Evolutionary conservation across 257 asterid genomes (phyloP), one percentile per base, ranked within the genome.

Genomic region (Striga asiatica): DNA sequence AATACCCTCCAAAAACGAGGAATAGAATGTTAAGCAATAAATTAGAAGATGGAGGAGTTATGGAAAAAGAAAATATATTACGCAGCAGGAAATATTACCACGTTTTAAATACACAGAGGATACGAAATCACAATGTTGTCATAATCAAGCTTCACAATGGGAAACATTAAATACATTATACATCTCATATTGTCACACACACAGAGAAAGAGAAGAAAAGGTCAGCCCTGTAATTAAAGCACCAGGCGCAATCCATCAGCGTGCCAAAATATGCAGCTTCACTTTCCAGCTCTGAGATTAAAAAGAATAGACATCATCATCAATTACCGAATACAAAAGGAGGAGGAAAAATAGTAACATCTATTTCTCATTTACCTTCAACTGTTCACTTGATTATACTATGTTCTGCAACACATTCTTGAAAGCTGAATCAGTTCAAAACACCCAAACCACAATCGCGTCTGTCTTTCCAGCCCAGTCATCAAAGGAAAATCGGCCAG

Each of bases 331-430:
- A 16, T 35, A 8, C 1, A 16, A 17, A 7, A 12, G 24, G 9
- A 7, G 9, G 8, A 21, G 1, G 32, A 46, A 54, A 12, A n/a
- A n/a, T n/a, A n/a, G n/a, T n/a, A n/a, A n/a, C n/a, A n/a, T n/a
- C n/a, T n/a, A n/a, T n/a, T 45, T 32, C 69, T 14, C 23, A 3
- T 45, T 54, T 43, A 64, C 58, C 70, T 64, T 48, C 31, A 41
- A 62, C 37, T n/a, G n/a, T n/a, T n/a, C n/a, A n/a, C n/a, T n/a
- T n/a, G n/a, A n/a, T n/a, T n/a, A n/a, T n/a, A n/a, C n/a, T n/a
- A 4, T 52, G 4, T 14, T 56, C 58, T 47, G 58, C 52, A 24
- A 27, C n/a, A 18, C 60, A 24, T 22, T 17, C 25, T n/a, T n/a
- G n/a, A n/a, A n/a, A n/a, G n/a, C 58, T 23, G 12, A 37, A 21